These are phyloP conservation scores for Pseudonitzschia multistriata DNA, from an alignment of 108 stramenopile species.

Conservation along the genomic window DNA sequence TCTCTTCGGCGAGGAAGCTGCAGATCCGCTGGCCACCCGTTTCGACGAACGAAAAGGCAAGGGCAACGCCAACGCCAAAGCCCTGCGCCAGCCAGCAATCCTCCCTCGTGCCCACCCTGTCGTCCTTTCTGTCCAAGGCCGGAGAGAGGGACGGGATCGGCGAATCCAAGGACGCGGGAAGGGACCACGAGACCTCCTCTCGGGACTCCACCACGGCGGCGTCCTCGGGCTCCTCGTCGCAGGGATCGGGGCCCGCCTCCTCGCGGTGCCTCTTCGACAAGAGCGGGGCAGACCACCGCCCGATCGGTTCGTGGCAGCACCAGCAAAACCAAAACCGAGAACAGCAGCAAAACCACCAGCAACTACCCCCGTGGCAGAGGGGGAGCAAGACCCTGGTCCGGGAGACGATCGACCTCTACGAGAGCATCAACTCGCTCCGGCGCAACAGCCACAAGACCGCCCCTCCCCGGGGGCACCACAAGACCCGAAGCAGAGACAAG, in stretches of 20 bases:
- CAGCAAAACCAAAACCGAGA: no score
- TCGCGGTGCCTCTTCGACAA: no score
- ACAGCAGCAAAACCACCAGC: no score
- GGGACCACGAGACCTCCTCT: not conserved
- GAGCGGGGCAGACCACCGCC: no score
- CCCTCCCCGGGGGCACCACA: not conserved
- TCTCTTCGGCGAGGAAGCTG: not conserved
- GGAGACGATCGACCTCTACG: conserved; percentile 1
- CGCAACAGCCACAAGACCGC: not conserved
- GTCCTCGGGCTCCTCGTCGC: no score
- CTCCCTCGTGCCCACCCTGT: no score
- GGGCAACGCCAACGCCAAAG: conserved; percentile 2
- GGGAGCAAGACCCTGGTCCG: not conserved
- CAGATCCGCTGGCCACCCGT: conserved; percentile 4
- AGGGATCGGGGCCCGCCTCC: no score
- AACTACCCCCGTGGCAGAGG: no score
- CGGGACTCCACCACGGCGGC: not conserved
- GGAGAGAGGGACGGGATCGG: no score
- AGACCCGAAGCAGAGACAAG: not conserved
- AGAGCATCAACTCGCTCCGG: not conserved
- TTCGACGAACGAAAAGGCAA: not conserved
- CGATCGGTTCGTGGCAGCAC: no score
- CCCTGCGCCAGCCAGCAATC: not conserved
- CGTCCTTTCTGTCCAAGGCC: not conserved
- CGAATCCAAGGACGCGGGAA: not conserved